phyloP scores from a whole-genome alignment of 2,329 filamentous ascomycete species.

The Pestalotiopsis fici region DNA sequence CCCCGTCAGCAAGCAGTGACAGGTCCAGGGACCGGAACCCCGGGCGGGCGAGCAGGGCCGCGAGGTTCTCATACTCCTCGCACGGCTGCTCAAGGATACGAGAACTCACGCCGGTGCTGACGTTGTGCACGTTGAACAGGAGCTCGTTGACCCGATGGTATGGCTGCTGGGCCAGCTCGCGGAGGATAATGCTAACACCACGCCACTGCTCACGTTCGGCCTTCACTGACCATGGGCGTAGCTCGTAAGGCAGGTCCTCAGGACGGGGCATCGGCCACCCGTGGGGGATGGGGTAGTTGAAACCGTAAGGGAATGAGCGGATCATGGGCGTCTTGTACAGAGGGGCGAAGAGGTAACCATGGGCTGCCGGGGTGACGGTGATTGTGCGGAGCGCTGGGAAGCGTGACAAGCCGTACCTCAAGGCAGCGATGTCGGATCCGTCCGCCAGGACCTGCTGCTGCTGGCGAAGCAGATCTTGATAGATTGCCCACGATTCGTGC shows the following conservation, averaged over 20 bases:
- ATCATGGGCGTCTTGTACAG: conserved; percentile 42
- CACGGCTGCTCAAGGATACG: conserved; percentile 27
- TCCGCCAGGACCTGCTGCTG: neutral
- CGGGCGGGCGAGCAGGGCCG: conserved; percentile 20
- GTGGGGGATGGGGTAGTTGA: conserved; percentile 39
- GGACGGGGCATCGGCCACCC: conserved; percentile 25
- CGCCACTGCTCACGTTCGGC: conserved; percentile 26
- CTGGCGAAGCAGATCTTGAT: neutral
- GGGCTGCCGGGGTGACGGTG: conserved; percentile 39
- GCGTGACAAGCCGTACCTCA: conserved; percentile 31
- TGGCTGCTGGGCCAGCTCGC: conserved; percentile 21
- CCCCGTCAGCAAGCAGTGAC: conserved; percentile 13
- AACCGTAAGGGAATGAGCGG: conserved; percentile 36
- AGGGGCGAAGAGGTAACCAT: conserved; percentile 35
- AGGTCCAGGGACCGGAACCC: conserved; percentile 29
- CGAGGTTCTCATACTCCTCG: conserved; percentile 25
- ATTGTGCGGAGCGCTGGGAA: conserved; percentile 35
- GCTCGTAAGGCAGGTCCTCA: neutral
- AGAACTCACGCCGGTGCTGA: conserved; percentile 31
- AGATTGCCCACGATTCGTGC: neutral
- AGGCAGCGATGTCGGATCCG: conserved; percentile 27
- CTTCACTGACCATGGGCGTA: conserved; percentile 5
- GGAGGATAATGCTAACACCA: conserved; percentile 29
- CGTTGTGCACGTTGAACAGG: conserved; percentile 28
- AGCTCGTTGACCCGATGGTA: conserved; percentile 29